Base-by-base conservation (phyloP, 2,329 filamentous ascomycete genomes). In the Colletotrichum tanaceti region DNA sequence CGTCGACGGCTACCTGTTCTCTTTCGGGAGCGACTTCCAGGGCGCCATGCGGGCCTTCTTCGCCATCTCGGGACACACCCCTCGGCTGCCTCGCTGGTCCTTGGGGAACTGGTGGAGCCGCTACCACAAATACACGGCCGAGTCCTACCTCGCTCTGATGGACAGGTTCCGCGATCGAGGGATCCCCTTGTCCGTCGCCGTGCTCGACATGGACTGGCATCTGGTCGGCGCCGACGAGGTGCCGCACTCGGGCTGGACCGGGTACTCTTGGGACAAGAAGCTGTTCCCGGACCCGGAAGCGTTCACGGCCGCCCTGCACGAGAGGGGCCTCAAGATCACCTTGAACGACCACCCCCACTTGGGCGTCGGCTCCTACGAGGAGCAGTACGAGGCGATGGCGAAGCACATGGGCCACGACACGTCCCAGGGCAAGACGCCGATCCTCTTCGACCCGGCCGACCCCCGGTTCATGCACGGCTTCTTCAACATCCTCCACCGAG, bases 181-280 rank as follows among this genome's bases (percentile, higher is more conserved):
- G 10, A n/a, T 47, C 2, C 4, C 44, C n/a, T 20, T 11, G n/a
- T 47, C 44, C 22, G n/a, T 47, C 18, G 18, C 44, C 5, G 18
- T 47, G 4, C n/a, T 47, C 10, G 89, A 91, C 73, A 90, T 90
- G 88, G 89, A 90, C 74, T 90, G 88, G 89, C 89, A 90, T 76
- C 75, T 84, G 50, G 86, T 89, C 1, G 74, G 82, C 1, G 83
- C 84, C 13, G 76, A 81, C 7, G 75, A 75, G n/a, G 79, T 82
- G n/a, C 77, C 75, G 13, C 76, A 79, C 61, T 81, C 82, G n/a
- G 86, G 86, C 20, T 88, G 85, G 84, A 89, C 86, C 0, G 88
- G 88, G 1, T 90, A 90, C 72, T 88, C 85, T 1, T 90, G 88
- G 88, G 85, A 90, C 73, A 83, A 80, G 62, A 75, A 85, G 32